Evolutionary conservation across 768 basidiomycete genomes (phyloP), one percentile per base, ranked within the genome.

Genomic region (Pholiota microspora): DNA sequence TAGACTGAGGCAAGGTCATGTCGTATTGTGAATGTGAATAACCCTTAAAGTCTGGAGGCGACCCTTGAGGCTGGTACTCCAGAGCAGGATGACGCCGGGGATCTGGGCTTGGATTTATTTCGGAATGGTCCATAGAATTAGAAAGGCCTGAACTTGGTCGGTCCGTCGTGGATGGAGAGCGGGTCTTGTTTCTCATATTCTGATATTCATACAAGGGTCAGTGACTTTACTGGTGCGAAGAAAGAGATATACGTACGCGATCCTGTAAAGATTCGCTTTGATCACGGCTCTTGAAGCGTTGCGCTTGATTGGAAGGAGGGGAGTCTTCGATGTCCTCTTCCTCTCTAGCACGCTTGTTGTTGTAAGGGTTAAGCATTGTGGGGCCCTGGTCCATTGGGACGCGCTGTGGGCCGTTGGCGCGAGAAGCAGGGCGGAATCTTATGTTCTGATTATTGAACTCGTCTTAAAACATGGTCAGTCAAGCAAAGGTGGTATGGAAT

Each of bases 111-210:
- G 40, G 4, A 29, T 7, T 27, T 51, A 44, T 13, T 13, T 35
- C 27, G 21, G 45, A 23, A 28, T 16, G 55, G 23, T 50, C 42
- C 10, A n/a, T 31, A 3, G 58, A 53, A 31, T 48, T 57, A 1
- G 62, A 63, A 25, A 60, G 29, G 40, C 55, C 51, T 3, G 62
- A 63, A 28, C 59, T 63, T 7, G 62, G 59, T 9, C 62, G 55
- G 10, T 55, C 53, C 5, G 18, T 36, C 1, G 10, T 51, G 40
- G 12, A 28, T 0, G 49, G 51, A 10, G 51, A 51, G 7, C 18
- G 12, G 4, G 51, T 51, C 7, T 16, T 25, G 15, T 44, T 51
- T 29, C 51, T n/a, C 12, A 28, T 13, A 15, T 45, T 29, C 51
- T 51, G 29, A 31, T 18, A 10, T 18, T 15, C 27, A n/a, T 12